Evolutionary conservation across 768 basidiomycete genomes (phyloP).

Genomic region (Sutorius australiensis): DNA sequence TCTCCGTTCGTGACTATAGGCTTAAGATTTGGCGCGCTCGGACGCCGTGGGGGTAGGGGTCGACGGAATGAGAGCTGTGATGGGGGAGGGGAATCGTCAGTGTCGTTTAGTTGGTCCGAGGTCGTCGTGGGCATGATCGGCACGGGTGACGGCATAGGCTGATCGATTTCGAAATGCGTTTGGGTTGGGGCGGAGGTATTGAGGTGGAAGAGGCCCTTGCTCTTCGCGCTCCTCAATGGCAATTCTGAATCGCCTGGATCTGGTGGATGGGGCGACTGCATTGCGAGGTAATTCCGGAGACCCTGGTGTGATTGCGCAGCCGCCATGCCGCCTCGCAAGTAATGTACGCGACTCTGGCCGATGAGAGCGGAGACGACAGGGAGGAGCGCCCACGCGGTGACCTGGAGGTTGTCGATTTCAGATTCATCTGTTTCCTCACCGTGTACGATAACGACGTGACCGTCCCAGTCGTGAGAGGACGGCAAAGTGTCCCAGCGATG

Average conservation of each 20-base stretch:
- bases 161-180: slow-evolving; percentile 59
- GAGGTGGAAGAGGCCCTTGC: slow-evolving; percentile 62
- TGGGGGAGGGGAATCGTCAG: slow-evolving; percentile 63
- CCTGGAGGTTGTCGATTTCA: slow-evolving; percentile 52
- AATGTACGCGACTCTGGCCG: slow-evolving; percentile 53
- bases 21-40: slow-evolving; percentile 61
- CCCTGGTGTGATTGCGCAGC: slow-evolving; percentile 56
- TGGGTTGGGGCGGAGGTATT: slow-evolving; percentile 54
- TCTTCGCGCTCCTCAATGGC: slow-evolving; percentile 29
- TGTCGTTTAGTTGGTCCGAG: slow-evolving; percentile 37
- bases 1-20: slow-evolving; percentile 57
- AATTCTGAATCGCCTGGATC: slow-evolving; percentile 14
- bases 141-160: slow-evolving; percentile 46
- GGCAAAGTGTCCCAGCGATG: slow-evolving; percentile 60
- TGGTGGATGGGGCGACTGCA: slow-evolving; percentile 13
- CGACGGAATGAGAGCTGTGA: slow-evolving; percentile 54
- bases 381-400: slow-evolving; percentile 69
- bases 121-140: slow-evolving; percentile 54
- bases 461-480: slow-evolving; percentile 61
- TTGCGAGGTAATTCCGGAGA: slow-evolving; percentile 49
- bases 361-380: slow-evolving; percentile 60
- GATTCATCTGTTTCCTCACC: slow-evolving; percentile 73
- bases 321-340: slow-evolving; percentile 69
- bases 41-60: slow-evolving; percentile 51
- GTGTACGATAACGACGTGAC: slow-evolving; percentile 65